These are phyloP conservation scores for Xylariaceae sp. DNA, from an alignment of 2,329 filamentous ascomycete genomes.

Conservation along the genomic window DNA sequence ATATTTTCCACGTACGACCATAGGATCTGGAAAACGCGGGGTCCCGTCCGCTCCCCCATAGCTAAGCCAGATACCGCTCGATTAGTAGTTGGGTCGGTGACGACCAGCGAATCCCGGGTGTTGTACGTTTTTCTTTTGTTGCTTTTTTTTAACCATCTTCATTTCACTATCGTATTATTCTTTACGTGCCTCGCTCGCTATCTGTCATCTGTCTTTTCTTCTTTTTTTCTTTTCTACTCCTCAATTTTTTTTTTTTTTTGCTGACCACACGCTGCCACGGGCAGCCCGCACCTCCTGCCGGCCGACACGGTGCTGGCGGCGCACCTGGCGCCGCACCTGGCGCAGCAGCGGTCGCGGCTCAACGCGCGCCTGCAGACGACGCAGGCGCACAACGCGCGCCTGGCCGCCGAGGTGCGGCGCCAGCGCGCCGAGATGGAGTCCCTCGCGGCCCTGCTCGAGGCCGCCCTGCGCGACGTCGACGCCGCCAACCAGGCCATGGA, in stretches of 20 bases:
- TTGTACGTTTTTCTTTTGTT: slow-evolving; percentile 22
- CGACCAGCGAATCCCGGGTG: slow-evolving; percentile 27
- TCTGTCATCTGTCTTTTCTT: slow-evolving; percentile 1
- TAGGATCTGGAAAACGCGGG: slow-evolving; percentile 22
- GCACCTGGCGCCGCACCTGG: slow-evolving; percentile 46
- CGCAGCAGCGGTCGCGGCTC: slow-evolving; percentile 46
- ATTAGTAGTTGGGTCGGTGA: slow-evolving; percentile 28
- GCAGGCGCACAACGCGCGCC: slow-evolving; percentile 47
- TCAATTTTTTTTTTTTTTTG: not conserved
- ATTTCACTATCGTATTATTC: not conserved
- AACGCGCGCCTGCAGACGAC: slow-evolving; percentile 49
- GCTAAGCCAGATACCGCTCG: slow-evolving; percentile 23
- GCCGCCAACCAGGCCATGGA: slow-evolving; percentile 43
- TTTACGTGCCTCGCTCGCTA: too few relatives aligned
- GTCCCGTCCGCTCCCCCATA: slow-evolving; percentile 27
- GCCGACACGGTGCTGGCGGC: slow-evolving; percentile 44
- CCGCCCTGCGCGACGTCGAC: slow-evolving; percentile 45
- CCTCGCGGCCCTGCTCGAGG: slow-evolving; percentile 43
- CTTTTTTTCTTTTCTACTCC: not conserved
- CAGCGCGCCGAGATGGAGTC: slow-evolving; percentile 49
- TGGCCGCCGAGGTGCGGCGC: slow-evolving; percentile 41
- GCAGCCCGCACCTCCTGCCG: slow-evolving; percentile 48
- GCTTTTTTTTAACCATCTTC: slow-evolving; percentile 2
- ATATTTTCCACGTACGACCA: slow-evolving; percentile 21
- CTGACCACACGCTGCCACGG: not conserved